These are phyloP conservation scores for Tuber melanosporum DNA, from an alignment of 495 filamentous ascomycete genomes.

Conservation along the genomic window DNA sequence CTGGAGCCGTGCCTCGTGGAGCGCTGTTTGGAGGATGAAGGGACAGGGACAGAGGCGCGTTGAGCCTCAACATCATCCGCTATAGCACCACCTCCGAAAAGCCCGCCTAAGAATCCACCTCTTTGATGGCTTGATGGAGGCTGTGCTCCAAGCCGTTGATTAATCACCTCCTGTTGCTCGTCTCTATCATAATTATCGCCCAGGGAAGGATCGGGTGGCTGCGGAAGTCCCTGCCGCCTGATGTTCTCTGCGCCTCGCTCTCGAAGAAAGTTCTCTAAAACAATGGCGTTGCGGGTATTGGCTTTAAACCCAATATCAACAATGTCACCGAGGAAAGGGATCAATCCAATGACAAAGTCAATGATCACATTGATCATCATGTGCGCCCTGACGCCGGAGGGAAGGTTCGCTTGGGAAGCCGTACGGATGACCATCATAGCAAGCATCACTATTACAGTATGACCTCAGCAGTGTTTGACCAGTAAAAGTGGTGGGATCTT, in stretches of 20 bases:
- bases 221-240: slow-evolving; percentile 43
- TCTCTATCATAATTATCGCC: slow-evolving; percentile 26
- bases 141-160: slow-evolving; percentile 21
- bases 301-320: slow-evolving; percentile 61
- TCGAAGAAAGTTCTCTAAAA: slow-evolving; percentile 65
- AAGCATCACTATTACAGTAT: slow-evolving; percentile 48
- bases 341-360: slow-evolving; percentile 73
- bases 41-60: background rate
- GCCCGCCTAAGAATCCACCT: slow-evolving; percentile 9
- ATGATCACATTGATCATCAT: slow-evolving; percentile 74
- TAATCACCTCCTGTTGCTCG: slow-evolving; percentile 17
- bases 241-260: slow-evolving; percentile 51
- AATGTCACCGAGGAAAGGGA: slow-evolving; percentile 81
- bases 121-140: slow-evolving; percentile 21
- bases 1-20: background rate
- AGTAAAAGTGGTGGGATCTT: slow-evolving; percentile 5
- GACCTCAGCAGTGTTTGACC: slow-evolving; percentile 4
- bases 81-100: slow-evolving; percentile 12
- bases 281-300: slow-evolving; percentile 70
- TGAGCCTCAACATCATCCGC: slow-evolving; percentile 33
- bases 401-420: slow-evolving; percentile 66
- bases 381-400: slow-evolving; percentile 48
- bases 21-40: background rate
- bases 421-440: slow-evolving; percentile 62
- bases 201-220: slow-evolving; percentile 29